Percentiles rank a stretch among this genome's conserved stretches.
These are phyloP conservation scores for Colletotrichum chrysophilum DNA, from an alignment of 2,329 filamentous ascomycete genomes.

Conservation along the genomic window DNA sequence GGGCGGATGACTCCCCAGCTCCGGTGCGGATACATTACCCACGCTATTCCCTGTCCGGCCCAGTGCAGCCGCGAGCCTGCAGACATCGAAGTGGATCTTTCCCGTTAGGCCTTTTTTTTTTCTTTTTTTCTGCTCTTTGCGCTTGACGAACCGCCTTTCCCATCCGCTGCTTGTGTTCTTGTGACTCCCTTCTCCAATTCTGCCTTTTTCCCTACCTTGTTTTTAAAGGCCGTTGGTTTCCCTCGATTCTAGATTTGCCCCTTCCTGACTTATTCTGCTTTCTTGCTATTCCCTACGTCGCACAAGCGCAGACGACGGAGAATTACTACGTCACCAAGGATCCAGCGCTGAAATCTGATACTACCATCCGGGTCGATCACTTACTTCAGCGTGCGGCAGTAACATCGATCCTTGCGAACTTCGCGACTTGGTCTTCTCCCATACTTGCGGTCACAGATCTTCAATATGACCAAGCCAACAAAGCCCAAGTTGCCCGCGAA, in stretches of 20 bases:
- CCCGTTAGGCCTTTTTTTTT: background rate
- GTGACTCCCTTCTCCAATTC: conserved; percentile 14
- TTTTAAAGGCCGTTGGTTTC: background rate
- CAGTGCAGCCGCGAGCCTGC: conserved; percentile 20
- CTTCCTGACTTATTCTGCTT: background rate
- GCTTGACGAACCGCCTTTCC: conserved; percentile 11
- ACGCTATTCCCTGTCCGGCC: conserved; percentile 18
- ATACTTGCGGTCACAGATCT: background rate
- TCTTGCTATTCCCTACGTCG: background rate
- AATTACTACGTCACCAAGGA: background rate
- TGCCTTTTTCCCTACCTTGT: background rate
- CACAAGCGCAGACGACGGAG: background rate
- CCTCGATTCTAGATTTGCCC: background rate
- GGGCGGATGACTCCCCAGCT: conserved; percentile 5
- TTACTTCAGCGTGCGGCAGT: background rate
- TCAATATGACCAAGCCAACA: conserved; percentile 25
- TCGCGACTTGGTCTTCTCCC: background rate
- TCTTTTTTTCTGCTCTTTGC: background rate
- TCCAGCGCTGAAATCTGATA: background rate
- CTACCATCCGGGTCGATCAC: background rate
- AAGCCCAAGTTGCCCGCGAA: conserved; percentile 72
- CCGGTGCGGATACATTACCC: conserved; percentile 1
- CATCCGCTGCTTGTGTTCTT: background rate
- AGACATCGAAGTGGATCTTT: conserved; percentile 16
- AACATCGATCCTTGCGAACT: background rate